Base-by-base conservation (phyloP, 345 rosid genomes). In the Noccaea bulbosa region DNA sequence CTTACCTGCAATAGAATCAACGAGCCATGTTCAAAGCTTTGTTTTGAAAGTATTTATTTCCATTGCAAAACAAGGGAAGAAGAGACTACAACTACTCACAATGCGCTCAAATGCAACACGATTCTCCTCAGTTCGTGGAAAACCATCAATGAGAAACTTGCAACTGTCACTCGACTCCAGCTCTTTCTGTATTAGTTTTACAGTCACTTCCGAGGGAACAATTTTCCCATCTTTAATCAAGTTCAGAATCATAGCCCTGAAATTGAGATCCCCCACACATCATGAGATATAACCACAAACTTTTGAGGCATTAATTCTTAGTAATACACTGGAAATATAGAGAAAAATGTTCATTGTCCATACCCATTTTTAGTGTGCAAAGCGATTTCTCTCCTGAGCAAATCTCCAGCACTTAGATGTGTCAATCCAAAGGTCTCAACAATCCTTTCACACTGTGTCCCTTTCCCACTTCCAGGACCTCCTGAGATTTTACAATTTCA, bases 401-500 rank as follows among this genome's bases (percentile, higher is more conserved):
- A 76, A 44, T 87, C 98, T 46, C 96, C 95, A 8, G 92, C 96
- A 76, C 93, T 87, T 16, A 93, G 69, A 85, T 88, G 97, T 17
- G 35, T 74, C 62, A 75, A 79, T 16, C 95, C 93, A 80, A 85
- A 90, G 46, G 84, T 81, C 66, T 90, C 84, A 5, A 80, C 91
- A 51, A 92, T 86, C 66, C 79, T 88, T 27, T 77, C 81, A 70
- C 96, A 86, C 17, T 88, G 98, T 5, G 96, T 89, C 33, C 98
- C 98, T 81, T 90, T 92, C 40, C 95, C 95, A 80, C 97, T 88
- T 51, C 95, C 94, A 62, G 91, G 89, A 58, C 94, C 94, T 70
- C 94, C 91, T 86, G 49, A 41, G 12, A 6, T 4, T 45, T 4
- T 5, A 40, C 8, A 56, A 56, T 39, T 8, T 40, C 58, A 50